phyloP scores from a whole-genome alignment of 2,329 filamentous ascomycete genomes.

The Stemphylium vesicarium region DNA sequence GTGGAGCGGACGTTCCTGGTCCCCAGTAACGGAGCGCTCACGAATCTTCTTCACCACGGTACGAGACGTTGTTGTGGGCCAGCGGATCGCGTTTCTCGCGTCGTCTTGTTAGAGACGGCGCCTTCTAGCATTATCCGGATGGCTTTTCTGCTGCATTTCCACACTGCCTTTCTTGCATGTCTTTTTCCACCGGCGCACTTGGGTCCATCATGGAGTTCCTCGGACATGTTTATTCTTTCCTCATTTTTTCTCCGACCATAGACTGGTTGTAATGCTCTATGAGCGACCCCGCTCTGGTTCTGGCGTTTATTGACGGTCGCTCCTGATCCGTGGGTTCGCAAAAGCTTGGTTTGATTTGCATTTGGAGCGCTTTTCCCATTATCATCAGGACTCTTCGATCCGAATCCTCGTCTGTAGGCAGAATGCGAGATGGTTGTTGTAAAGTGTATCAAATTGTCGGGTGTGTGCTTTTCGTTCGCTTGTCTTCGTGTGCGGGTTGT shows the following conservation, averaged over 20 bases:
- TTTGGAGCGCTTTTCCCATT: constrained; percentile 39
- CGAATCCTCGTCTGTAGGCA: constrained; percentile 33
- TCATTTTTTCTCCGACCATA: constrained; percentile 28
- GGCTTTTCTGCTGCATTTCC: constrained; percentile 45
- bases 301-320: constrained; percentile 32
- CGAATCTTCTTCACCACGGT: constrained; percentile 39
- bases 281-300: constrained; percentile 40
- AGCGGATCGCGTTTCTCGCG: constrained; percentile 26
- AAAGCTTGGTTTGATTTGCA: constrained; percentile 43
- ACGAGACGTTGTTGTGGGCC: constrained; percentile 37
- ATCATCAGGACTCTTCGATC: constrained; percentile 23
- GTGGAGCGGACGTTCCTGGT: constrained; percentile 44
- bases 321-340: constrained; percentile 33
- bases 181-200: constrained; percentile 36
- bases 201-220: constrained; percentile 29
- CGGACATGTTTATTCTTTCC: constrained; percentile 25
- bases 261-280: constrained; percentile 43
- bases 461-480: constrained; percentile 15
- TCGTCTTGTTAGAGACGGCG: constrained; percentile 19
- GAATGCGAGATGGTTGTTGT: constrained; percentile 27
- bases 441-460: constrained; percentile 12
- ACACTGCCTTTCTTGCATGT: constrained; percentile 41
- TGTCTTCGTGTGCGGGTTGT: constrained; percentile 9
- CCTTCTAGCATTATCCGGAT: constrained; percentile 37
- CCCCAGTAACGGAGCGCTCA: constrained; percentile 40